Evolutionary conservation across 2,329 filamentous ascomycete genomes (phyloP).

Genomic region (Phaeoacremonium minimum): DNA sequence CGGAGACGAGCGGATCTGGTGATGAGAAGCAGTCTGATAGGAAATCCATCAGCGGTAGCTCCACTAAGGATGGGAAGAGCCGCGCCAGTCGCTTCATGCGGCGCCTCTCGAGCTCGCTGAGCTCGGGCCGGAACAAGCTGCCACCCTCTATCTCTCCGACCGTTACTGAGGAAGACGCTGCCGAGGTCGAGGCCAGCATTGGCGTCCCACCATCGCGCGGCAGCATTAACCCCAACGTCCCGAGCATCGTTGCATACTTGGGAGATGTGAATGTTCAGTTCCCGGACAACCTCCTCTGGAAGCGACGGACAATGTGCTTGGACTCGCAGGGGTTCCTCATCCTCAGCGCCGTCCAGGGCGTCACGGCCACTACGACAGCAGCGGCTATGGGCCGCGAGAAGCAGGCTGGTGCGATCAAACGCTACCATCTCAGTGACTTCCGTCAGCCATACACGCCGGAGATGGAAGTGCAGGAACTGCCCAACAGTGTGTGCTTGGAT

Average conservation of each 20-base stretch:
- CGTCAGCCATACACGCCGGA: conserved; percentile 76
- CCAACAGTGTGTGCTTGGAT: conserved; percentile 70
- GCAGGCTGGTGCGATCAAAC: conserved; percentile 51
- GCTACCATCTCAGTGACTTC: conserved; percentile 85
- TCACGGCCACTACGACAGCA: conserved; percentile 20
- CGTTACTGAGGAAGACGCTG: conserved; percentile 42
- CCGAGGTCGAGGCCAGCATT: conserved; percentile 22
- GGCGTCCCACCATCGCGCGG: conserved; percentile 7
- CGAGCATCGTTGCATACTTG: conserved; percentile 59
- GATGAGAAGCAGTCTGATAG: conserved; percentile 42
- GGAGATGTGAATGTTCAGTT: conserved; percentile 97
- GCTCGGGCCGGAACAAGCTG: conserved; percentile 38
- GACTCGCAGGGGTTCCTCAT: conserved; percentile 81
- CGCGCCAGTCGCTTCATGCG: conserved; percentile 56
- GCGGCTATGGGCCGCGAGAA: conserved; percentile 44
- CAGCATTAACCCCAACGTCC: conserved; percentile 16
- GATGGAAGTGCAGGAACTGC: conserved; percentile 86
- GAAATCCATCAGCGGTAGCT: conserved; percentile 20
- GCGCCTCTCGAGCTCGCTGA: conserved; percentile 50
- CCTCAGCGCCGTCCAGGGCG: conserved; percentile 65
- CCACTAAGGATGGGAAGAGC: conserved; percentile 26
- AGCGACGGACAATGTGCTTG: conserved; percentile 82
- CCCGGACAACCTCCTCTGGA: conserved; percentile 94
- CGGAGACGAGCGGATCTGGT: conserved; percentile 40
- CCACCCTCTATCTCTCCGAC: conserved; percentile 45